A percentile compares a stretch with the other conserved stretches of the same genome.
Evolutionary conservation across 768 basidiomycete species (phyloP).

Genomic region (Mycena vitilis): DNA sequence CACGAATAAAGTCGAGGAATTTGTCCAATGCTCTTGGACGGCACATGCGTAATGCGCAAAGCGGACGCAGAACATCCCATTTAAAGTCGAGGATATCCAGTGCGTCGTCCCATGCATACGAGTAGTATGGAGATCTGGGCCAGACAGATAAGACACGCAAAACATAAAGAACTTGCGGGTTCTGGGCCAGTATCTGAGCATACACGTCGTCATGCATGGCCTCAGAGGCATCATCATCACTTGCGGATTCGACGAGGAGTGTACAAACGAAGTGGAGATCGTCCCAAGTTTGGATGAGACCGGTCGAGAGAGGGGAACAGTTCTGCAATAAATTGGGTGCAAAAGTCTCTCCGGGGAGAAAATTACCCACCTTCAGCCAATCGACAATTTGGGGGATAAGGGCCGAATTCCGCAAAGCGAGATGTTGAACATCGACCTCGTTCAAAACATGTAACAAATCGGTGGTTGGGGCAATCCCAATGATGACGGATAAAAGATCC

Average conservation of each 20-base stretch:
- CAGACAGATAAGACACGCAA: background rate
- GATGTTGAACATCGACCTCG: constrained; percentile 1
- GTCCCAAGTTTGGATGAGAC: constrained; percentile 12
- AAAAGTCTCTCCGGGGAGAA: no score
- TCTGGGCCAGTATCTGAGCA: background rate
- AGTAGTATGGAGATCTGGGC: background rate
- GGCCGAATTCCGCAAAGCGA: background rate
- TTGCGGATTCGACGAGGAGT: background rate
- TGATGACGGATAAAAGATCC: background rate
- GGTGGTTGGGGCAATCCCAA: background rate
- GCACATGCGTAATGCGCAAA: background rate
- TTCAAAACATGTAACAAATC: constrained; percentile 7
- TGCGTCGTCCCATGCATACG: background rate
- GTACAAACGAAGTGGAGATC: constrained; percentile 9
- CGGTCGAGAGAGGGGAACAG: background rate
- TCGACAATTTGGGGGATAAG: background rate
- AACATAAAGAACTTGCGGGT: background rate
- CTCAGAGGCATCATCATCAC: background rate
- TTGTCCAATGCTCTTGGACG: no score
- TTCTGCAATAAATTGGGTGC: background rate
- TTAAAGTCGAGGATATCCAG: constrained; percentile 6
- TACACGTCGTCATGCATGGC: background rate
- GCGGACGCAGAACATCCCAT: constrained; percentile 9
- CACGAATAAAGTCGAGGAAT: background rate
- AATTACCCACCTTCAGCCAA: constrained; percentile 11